Evolutionary conservation across 768 basidiomycete species (phyloP).

Genomic region (Lactarius akahatsu): DNA sequence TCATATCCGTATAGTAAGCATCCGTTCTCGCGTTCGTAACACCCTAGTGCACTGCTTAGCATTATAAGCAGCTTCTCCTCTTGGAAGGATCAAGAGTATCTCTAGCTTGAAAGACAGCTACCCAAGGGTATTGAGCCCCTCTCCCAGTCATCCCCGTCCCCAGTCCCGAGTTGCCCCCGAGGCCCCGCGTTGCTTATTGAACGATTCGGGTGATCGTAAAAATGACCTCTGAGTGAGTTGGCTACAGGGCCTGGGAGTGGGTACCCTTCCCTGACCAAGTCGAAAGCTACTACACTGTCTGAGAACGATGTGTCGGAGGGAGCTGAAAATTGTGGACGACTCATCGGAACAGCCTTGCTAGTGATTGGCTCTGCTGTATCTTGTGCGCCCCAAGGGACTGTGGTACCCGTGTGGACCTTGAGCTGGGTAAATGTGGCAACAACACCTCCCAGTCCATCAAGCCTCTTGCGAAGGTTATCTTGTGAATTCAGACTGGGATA

Average conservation of each 20-base stretch:
- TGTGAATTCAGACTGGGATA: background rate
- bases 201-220: too few relatives aligned
- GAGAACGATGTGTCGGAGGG: background rate
- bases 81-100: too few relatives aligned
- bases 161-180: too few relatives aligned
- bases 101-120: too few relatives aligned
- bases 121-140: too few relatives aligned
- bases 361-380: background rate
- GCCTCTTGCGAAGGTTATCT: background rate
- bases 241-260: background rate
- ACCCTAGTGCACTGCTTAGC: too few relatives aligned
- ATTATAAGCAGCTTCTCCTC: too few relatives aligned
- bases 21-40: too few relatives aligned
- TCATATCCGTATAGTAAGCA: too few relatives aligned
- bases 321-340: background rate
- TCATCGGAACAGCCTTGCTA: background rate
- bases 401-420: background rate
- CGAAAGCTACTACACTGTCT: background rate
- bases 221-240: too few relatives aligned
- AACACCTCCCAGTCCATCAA: background rate
- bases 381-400: background rate
- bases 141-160: too few relatives aligned
- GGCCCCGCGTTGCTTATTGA: too few relatives aligned
- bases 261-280: background rate
- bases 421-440: background rate